Base-by-base conservation (phyloP, 1,284 basidiomycete genomes). In the Leccinum subspadiceum region DNA sequence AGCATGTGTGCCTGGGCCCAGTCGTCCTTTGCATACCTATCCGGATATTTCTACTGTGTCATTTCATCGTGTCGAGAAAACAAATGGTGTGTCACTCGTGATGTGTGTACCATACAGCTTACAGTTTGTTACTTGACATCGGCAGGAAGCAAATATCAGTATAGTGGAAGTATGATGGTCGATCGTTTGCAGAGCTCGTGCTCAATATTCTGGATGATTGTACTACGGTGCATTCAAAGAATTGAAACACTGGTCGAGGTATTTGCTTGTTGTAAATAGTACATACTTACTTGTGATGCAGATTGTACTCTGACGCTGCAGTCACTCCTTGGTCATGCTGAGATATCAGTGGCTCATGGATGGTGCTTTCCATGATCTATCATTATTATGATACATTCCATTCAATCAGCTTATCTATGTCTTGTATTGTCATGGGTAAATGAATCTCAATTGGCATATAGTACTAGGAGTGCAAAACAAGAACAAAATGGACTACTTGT, bases 261-360 rank as follows among this genome's bases (percentile, higher is more conserved):
- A 33, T 12, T 33, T 33, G 10, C 31, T 10, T 33, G 31, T 12
- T 12, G 31, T 12, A 5, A 33, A 4, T 26, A 26, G 24, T 20
- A 20, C 24, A 24, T 9, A 31, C 24, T 26, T 31, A 31, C 31
- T 31, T 31, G 74, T 94, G 88, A 65, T 94, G 80, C 33, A 99
- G 78, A 70, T 98, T 96, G 74, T 98, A 95, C 66, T 94, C 87
- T 2, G 92, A 87, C 5, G 85, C 62, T 0, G 72, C 48, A 65
- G 68, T 26, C 67, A 59, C 4, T 12, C 54, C 22, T 52, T 55
- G 9, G 58, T 60, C 22, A 29, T 54, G 13, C 55, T 59, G 10
- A 59, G 52, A 17, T 49, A 63, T 6, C 60, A 62, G n/a, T 53
- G 48, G 63, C 56, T 58, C 29, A 26, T 37, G 41, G 22, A 48